phyloP scores from a whole-genome alignment of 2,329 filamentous ascomycete species.

The Alternaria infectoria region DNA sequence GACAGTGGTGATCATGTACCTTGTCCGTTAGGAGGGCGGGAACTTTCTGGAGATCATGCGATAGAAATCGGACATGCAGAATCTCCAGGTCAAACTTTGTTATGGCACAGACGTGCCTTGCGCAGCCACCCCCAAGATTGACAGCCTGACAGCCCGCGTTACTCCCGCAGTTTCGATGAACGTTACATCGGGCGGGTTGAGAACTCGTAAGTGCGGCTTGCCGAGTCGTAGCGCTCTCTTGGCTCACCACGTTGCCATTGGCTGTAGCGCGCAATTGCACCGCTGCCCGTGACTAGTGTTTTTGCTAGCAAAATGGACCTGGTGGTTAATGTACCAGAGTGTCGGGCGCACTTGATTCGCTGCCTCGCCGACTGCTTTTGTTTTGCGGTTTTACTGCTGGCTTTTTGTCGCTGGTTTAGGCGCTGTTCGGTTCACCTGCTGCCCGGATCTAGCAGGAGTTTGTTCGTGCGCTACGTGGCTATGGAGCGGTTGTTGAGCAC shows the following conservation, averaged over 20 bases:
- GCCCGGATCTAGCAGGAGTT: conserved; percentile 3
- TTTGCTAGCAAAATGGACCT: conserved; percentile 8
- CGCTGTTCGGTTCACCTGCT: conserved; percentile 14
- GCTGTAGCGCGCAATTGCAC: conserved; percentile 19
- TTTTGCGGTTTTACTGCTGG: conserved; percentile 6
- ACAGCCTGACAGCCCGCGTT: conserved; percentile 14
- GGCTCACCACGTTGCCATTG: conserved; percentile 13
- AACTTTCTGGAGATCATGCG: conserved; percentile 8
- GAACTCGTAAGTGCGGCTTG: conserved; percentile 6
- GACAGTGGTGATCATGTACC: conserved; percentile 7
- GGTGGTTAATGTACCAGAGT: conserved; percentile 19
- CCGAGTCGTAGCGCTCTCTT: conserved; percentile 4
- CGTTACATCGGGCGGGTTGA: conserved; percentile 17
- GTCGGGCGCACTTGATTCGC: conserved; percentile 19
- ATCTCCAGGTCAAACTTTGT: conserved; percentile 4
- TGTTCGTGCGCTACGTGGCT: background rate
- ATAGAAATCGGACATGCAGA: conserved; percentile 5
- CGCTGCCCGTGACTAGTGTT: conserved; percentile 13
- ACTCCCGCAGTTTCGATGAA: conserved; percentile 16
- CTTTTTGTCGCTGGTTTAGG: conserved; percentile 5
- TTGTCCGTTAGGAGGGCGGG: conserved; percentile 5
- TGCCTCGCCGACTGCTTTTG: conserved; percentile 23
- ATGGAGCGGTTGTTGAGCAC: conserved; percentile 4
- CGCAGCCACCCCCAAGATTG: conserved; percentile 11
- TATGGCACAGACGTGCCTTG: conserved; percentile 1